Base-by-base conservation (phyloP, 2,329 filamentous ascomycete genomes). In the Claviceps digitariae region DNA sequence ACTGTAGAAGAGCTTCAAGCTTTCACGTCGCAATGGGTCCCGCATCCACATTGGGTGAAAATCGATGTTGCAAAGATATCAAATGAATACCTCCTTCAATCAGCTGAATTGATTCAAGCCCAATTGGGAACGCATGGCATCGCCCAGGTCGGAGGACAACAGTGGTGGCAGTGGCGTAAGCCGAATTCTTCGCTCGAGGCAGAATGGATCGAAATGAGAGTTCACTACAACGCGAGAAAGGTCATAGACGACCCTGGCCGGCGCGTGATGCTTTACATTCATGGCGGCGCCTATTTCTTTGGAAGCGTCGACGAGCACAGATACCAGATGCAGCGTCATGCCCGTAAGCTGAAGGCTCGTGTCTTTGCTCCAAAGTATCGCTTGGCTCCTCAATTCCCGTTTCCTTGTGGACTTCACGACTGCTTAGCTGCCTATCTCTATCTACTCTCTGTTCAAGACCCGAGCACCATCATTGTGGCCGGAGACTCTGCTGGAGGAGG, bases 241-340 rank as follows among this genome's bases (percentile, higher is more conserved):
- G 79, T 78, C 62, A 70, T 71, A 0, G 71, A 71, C 17, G 78
- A 81, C 49, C 75, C 77, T 23, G 78, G 79, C 20, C 83, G 82
- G 59, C 82, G 90, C 51, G 82, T 95, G 54, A 95, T 97, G 80
- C 73, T 98, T 25, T 97, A 97, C 68, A 76, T 97, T 23, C 93
- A 97, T 64, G 93, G 93, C 15, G 91, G 91, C 7, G 91, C 87
- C 21, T 97, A 95, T 69, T 98, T 84, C 70, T 97, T 98, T 66
- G 91, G 93, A 15, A 94, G 89, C 61, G 84, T 96, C 40, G 90
- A 96, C 64, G 90, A 95, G 67, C 93, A 97, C 72, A 83, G 93
- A n/a, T 97, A 97, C 70, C 91, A 97, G 74, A 83, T 98, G 76
- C 93, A 98, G 69, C 79, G 91, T 49, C 90, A 97, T 75, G 93